A percentile compares a stretch with the other conserved stretches of the same genome.
These are phyloP conservation scores for Murraya paniculata DNA, from an alignment of 345 rosid genomes.

Conservation along the genomic window DNA sequence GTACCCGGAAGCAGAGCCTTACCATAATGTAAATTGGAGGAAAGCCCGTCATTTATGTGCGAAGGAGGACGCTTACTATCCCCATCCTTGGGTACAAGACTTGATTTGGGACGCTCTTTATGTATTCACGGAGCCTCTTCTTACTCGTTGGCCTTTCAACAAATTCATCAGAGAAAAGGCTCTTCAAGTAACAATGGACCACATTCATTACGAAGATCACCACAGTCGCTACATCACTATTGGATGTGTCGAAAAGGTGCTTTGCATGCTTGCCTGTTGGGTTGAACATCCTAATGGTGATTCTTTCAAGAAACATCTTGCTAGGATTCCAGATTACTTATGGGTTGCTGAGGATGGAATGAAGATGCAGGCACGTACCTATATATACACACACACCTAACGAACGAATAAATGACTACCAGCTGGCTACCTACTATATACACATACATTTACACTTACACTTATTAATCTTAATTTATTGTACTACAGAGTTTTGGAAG, in stretches of 20 bases:
- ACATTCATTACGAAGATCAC: conserved; percentile 26
- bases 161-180: conserved; percentile 24
- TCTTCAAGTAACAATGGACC: conserved; percentile 15
- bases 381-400: background rate
- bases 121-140: conserved; percentile 21
- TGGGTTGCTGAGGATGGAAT: conserved; percentile 98
- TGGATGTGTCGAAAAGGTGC: conserved; percentile 30
- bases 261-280: conserved; percentile 42
- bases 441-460: no score
- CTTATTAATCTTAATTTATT: no score
- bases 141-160: conserved; percentile 32
- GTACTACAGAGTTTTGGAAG: conserved; percentile 67
- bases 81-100: conserved; percentile 12
- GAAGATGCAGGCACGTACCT: conserved; percentile 66
- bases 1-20: conserved; percentile 16
- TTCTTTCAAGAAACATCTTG: conserved; percentile 70
- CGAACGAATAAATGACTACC: no score
- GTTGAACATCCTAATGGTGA: conserved; percentile 42
- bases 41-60: conserved; percentile 11
- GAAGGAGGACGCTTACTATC: conserved; percentile 12
- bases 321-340: conserved; percentile 69
- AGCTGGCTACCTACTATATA: no score
- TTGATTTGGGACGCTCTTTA: conserved; percentile 29
- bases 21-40: conserved; percentile 12
- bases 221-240: conserved; percentile 35